phyloP scores from a whole-genome alignment of 495 filamentous ascomycete species.

The Trichoderma orchidacearum region DNA sequence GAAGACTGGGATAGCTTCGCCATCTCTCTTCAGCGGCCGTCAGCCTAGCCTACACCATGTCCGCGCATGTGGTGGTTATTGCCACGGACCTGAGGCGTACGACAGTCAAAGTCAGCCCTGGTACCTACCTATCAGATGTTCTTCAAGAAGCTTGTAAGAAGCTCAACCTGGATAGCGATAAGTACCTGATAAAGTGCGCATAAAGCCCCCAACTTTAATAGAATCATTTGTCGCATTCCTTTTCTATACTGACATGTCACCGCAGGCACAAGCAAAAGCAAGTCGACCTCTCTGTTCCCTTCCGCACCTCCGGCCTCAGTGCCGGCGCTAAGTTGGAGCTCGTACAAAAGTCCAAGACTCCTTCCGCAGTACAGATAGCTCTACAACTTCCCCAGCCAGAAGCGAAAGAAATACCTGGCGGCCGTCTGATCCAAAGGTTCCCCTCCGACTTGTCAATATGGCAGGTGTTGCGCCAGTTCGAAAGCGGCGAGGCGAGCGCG shows the following conservation, averaged over 20 bases:
- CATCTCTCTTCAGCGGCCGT: neutral
- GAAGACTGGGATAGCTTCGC: too few relatives aligned
- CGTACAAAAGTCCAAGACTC: constrained; percentile 67
- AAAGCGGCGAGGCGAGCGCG: constrained; percentile 45
- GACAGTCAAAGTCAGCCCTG: constrained; percentile 72
- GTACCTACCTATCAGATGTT: constrained; percentile 67
- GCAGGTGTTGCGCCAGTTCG: constrained; percentile 78
- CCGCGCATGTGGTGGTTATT: constrained; percentile 79
- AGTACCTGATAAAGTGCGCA: constrained; percentile 68
- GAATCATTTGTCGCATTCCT: neutral
- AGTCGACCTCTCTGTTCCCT: constrained; percentile 69
- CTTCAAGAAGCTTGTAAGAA: constrained; percentile 76
- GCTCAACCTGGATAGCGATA: constrained; percentile 53
- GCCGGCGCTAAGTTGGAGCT: constrained; percentile 88
- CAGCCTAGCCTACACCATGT: constrained; percentile 37
- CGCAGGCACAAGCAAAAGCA: constrained; percentile 67
- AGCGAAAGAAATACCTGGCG: constrained; percentile 34
- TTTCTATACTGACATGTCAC: neutral
- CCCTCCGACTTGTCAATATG: constrained; percentile 75
- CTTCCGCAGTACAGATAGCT: constrained; percentile 71
- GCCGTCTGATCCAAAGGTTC: constrained; percentile 67
- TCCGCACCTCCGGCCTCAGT: constrained; percentile 73
- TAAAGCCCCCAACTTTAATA: neutral
- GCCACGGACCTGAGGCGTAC: constrained; percentile 58
- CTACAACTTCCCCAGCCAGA: constrained; percentile 65